Base-by-base conservation (phyloP, 495 filamentous ascomycete genomes). In the Rostrohypoxylon terebratum region DNA sequence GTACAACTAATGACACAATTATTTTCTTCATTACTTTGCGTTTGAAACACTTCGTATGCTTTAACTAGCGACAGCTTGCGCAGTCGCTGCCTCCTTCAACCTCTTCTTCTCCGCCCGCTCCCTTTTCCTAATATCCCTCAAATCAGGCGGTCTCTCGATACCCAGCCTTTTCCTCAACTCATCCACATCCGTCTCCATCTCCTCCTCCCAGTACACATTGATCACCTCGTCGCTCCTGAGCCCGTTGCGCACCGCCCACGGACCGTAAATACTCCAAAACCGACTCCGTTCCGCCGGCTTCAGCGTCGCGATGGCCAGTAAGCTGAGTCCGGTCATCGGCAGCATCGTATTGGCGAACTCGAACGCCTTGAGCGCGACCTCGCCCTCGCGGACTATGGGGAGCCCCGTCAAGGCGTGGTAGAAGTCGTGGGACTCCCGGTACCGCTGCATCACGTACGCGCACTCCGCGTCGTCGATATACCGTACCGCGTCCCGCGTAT, bases 151-250 rank as follows among this genome's bases (percentile, higher is more conserved):
- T 75, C 84, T 88, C 83, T 98, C 94, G 59, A 98, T 92, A 7
- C 92, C 89, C 72, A 98, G 73, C 79, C 93, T 86, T 13, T 59
- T 72, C 72, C 96, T 84, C 75, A 98, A 73, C 69, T 88, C 92
- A 48, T 89, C 86, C 31, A 97, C 94, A 83, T 95, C 90, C 68
- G 88, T 92, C 83, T 94, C 91, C 75, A 99, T 77, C 78, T 96
- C 85, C 85, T 98, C 94, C 83, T 99, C 96, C 96, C 96, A 99
- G 72, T 97, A 99, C 7, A 99, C 92, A 83, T 97, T 98, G 64
- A 99, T 94, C 33, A 99, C 83, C 79, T 97, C 94, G 74, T 91
- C 87, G 61, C 89, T 87, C 48, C 85, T 74, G 72, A 94, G 54
- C 11, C 96, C 96, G 82, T 95, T 97, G 36, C 87, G 81, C 44